Base-by-base conservation (phyloP, 2,329 filamentous ascomycete genomes). In the Fusarium sp. region DNA sequence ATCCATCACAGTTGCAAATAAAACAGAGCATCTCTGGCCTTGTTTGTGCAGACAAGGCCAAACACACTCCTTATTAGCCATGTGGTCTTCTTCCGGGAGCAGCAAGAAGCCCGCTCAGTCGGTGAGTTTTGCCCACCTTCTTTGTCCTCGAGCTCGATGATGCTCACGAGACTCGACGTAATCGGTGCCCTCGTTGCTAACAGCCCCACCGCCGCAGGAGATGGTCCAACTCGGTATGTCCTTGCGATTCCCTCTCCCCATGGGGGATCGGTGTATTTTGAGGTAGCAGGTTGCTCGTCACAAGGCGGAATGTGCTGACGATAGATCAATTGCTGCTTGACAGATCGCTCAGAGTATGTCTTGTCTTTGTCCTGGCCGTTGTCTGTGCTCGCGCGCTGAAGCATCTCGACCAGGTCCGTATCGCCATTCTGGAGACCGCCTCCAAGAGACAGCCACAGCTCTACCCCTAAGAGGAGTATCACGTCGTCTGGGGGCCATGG, bases 201-300 rank as follows among this genome's bases (percentile, higher is more conserved):
- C 81, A 76, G 76, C 81, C 81, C 80, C 79, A 80, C 82, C 77
- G 83, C 79, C 85, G 81, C 87, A 98, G 94, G 96, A 99, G 89
- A 99, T 99, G 96, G 94, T 98, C 78, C 96, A 99, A 93, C 95
- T 99, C 88, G 96, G 96, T 98, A 92, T 80, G 88, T 87, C 64
- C 65, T 63, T 60, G 35, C 38, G 57, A 62, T 76, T 59, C 47
- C 62, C 57, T 31, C 58, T 50, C 45, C 5, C 24, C 45, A 27
- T 16, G 45, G 66, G 45, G 66, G 45, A 13, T 45, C 58, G 40
- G 60, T 50, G 52, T 40, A 47, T 54, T 69, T 40, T 63, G 66
- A 64, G 29, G 65, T 40, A 37, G 38, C 40, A 64, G 45, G 57
- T 66, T 57, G 69, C 67, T 76, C 66, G 67, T 69, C 45, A 62